Conservation (phyloP, 2,329 filamentous ascomycete genomes). For the Fusarium incarnatum region DNA sequence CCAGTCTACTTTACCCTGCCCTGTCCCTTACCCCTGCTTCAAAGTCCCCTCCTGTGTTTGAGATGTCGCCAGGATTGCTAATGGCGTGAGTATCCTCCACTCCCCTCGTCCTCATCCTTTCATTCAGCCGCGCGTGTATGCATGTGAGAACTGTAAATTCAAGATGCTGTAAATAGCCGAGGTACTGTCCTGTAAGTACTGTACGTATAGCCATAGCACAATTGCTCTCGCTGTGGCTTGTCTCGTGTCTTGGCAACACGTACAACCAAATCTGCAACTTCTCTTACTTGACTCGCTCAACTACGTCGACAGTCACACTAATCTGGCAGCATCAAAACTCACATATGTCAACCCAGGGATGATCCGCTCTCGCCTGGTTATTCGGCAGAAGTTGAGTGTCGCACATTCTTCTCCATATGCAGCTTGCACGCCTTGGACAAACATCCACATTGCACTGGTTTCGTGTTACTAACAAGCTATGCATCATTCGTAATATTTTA, state of each 20-base stretch:
- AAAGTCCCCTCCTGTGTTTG: conserved; percentile 19
- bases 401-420: neutral
- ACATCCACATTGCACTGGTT: conserved; percentile 9
- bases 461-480: conserved; percentile 24
- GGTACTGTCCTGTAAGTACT: neutral
- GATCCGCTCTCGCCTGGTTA: neutral
- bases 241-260: neutral
- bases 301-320: neutral
- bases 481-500: conserved; percentile 1
- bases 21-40: conserved; percentile 15
- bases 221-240: neutral
- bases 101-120: neutral
- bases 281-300: neutral
- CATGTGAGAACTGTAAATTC: conserved; percentile 35
- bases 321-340: neutral
- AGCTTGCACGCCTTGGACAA: conserved; percentile 2
- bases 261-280: neutral
- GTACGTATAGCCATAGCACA: neutral
- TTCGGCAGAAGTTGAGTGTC: neutral
- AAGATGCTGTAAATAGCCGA: conserved; percentile 17
- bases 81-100: conserved; percentile 22
- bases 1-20: neutral
- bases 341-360: neutral
- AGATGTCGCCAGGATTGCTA: conserved; percentile 23
- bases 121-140: conserved; percentile 40